Percentiles rank a stretch among this genome's conserved stretches.
Evolutionary conservation across 108 stramenopile species (phyloP).

Genomic region (Pseudonitzschia multiseries): DNA sequence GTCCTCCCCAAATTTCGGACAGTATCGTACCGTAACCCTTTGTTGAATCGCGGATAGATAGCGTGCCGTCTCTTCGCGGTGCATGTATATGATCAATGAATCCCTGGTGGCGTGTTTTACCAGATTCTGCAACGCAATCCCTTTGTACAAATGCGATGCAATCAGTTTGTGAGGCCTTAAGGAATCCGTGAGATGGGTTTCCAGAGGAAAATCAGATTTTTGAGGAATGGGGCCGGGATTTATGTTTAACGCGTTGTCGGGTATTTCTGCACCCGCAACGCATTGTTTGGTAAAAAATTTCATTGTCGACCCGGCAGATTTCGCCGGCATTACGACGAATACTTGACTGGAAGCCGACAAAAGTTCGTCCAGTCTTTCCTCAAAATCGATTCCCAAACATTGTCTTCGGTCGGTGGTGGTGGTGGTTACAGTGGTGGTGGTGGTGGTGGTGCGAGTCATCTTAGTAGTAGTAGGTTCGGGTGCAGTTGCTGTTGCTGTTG

Average conservation of each 20-base stretch:
- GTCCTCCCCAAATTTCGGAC: neutral
- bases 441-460: no score
- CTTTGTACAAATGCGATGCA: neutral
- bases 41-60: conserved; percentile 29
- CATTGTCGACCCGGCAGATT: neutral
- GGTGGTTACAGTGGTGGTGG: no score
- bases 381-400: neutral
- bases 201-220: neutral
- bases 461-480: no score
- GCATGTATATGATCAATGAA: conserved; percentile 29
- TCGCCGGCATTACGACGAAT: neutral
- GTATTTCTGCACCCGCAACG: neutral
- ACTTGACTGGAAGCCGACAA: neutral
- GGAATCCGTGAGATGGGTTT: neutral
- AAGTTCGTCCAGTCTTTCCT: neutral
- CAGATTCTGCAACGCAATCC: neutral
- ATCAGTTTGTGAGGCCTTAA: neutral
- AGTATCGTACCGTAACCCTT: neutral
- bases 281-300: neutral
- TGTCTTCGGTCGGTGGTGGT: neutral
- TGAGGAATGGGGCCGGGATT: neutral
- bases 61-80: conserved; percentile 42
- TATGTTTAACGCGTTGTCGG: neutral
- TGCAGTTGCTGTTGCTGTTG: no score
- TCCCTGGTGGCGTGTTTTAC: neutral